Evolutionary conservation across 345 rosid genomes (phyloP), one percentile per base, ranked within the genome.

Genomic region (Boechera retrofracta): DNA sequence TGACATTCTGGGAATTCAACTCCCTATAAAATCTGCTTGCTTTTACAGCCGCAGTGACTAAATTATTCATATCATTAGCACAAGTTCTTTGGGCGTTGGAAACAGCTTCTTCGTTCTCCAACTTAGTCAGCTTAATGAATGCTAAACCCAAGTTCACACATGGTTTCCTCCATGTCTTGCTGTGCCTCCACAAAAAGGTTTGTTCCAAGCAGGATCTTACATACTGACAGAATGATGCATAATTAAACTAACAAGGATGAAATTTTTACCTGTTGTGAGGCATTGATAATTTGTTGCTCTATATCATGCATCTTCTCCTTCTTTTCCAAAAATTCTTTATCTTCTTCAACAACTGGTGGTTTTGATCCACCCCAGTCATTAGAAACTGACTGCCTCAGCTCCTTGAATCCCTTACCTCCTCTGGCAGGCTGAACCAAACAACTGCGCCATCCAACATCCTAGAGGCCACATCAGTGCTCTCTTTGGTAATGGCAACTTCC

Each of bases 111-210:
- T 28, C 29, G 29, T 28, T 28, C 29, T 28, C 29, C 29, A 28
- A 28, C 29, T 28, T 28, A 28, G 29, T 28, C 29, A 28, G 29
- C 29, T 28, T 28, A 28, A 28, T 28, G 29, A 28, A 26, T 11
- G 97, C 88, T 78, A 90, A 73, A 44, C 98, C 97, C 51, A 28
- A 94, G 70, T 72, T 89, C 98, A 62, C 95, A 97, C 90, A 92
- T 86, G 47, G 97, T 90, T 63, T 92, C 97, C 59, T 97, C 97
- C 90, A 89, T 89, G 82, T 90, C 98, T 86, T 94, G 96, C 65
- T 92, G 97, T 42, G 92, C 90, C 81, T 94, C 88, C 33, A 94
- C 97, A 55, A 94, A 11, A 59, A 4, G 9, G 67, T 67, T 67
- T 36, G 15, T 35, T 32, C 60, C 41, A 57, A 48, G 48, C 2